phyloP scores from a whole-genome alignment of 306 rosid species.

The Comarum palustre region DNA sequence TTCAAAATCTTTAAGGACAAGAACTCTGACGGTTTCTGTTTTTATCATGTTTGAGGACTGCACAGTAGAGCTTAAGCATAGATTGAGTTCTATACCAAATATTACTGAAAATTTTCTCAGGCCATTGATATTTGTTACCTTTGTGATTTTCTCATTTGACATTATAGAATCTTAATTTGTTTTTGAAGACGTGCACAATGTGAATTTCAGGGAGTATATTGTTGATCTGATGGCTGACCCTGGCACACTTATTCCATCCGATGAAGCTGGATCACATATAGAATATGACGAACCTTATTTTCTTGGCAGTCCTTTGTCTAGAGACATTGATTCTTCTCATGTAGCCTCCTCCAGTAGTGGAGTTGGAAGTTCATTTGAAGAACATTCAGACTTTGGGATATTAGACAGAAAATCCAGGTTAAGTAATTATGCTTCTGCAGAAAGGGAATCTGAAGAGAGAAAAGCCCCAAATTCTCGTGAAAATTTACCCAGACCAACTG shows the following conservation, averaged over 20 bases:
- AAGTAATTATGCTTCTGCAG: slow-evolving; percentile 37
- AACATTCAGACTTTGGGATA: slow-evolving; percentile 51
- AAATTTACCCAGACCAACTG: slow-evolving; percentile 26
- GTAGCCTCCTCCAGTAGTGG: slow-evolving; percentile 78
- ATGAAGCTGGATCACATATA: slow-evolving; percentile 60
- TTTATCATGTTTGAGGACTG: neutral
- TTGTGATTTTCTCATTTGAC: slow-evolving; percentile 12
- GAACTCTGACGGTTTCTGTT: neutral
- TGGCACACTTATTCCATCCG: slow-evolving; percentile 92
- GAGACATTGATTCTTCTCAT: slow-evolving; percentile 76
- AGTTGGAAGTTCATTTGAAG: slow-evolving; percentile 70
- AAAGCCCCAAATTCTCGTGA: slow-evolving; percentile 18
- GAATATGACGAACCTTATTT: slow-evolving; percentile 58
- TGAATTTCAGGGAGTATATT: slow-evolving; percentile 92
- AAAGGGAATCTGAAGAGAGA: slow-evolving; percentile 48
- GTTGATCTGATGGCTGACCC: slow-evolving; percentile 98
- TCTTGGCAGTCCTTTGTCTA: slow-evolving; percentile 61
- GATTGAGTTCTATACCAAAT: neutral
- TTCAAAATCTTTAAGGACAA: neutral
- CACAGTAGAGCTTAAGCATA: neutral
- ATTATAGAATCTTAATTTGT: slow-evolving; percentile 23
- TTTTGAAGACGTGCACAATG: slow-evolving; percentile 32
- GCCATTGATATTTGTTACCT: slow-evolving; percentile 15
- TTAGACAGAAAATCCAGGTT: slow-evolving; percentile 45
- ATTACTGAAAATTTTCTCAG: neutral